Percentiles rank a stretch among this genome's conserved stretches.
phyloP scores from a whole-genome alignment of 768 basidiomycete species.

The Trametes villosa region DNA sequence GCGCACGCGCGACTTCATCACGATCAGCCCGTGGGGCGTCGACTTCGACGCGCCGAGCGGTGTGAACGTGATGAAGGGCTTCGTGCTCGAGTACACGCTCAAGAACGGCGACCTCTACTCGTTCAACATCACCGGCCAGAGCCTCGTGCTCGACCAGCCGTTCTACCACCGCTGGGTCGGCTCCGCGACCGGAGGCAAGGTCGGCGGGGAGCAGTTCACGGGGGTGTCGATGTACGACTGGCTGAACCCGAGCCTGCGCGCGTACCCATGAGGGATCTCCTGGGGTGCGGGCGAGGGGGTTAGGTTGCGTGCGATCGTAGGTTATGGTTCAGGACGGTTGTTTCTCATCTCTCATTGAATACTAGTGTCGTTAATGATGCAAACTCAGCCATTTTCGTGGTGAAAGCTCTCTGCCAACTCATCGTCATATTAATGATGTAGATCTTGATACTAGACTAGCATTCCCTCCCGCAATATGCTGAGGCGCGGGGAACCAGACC shows the following conservation, averaged over 20 bases:
- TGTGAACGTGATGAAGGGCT: slow-evolving; percentile 21
- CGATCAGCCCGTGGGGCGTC: slow-evolving; percentile 25
- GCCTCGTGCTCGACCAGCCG: slow-evolving; percentile 23
- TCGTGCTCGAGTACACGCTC: slow-evolving; percentile 27
- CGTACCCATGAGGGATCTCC: slow-evolving; percentile 10
- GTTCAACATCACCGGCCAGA: slow-evolving; percentile 27
- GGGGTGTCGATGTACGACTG: slow-evolving; percentile 17
- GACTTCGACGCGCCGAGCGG: slow-evolving; percentile 15
- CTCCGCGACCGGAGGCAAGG: slow-evolving; percentile 16
- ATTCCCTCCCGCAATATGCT: no score
- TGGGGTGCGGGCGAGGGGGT: not conserved
- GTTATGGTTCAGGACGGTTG: no score
- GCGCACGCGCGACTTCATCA: slow-evolving; percentile 22
- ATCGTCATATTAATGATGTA: no score
- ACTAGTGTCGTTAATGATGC: no score
- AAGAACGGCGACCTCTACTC: slow-evolving; percentile 25
- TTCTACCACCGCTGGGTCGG: slow-evolving; percentile 34
- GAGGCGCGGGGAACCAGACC: no score
- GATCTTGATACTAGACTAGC: no score
- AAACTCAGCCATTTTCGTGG: no score
- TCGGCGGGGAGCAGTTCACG: slow-evolving; percentile 9
- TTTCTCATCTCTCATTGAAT: no score
- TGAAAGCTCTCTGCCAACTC: no score
- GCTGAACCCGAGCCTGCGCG: slow-evolving; percentile 19
- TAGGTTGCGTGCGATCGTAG: not conserved